A percentile compares a stretch with the other conserved stretches of the same genome.
phyloP scores from a whole-genome alignment of 768 basidiomycete genomes.

The Tulasnella sp. region DNA sequence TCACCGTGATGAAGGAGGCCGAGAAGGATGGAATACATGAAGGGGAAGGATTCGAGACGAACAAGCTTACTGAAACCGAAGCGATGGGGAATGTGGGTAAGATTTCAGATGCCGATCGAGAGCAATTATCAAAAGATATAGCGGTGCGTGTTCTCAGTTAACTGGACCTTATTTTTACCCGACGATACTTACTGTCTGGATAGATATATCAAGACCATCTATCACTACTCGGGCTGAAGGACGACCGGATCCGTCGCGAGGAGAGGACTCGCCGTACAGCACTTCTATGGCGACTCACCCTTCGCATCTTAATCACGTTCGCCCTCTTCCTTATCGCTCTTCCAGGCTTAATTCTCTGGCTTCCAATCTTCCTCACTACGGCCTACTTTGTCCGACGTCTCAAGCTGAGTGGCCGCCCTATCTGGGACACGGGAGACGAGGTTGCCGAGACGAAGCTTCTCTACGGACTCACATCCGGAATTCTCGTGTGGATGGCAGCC shows the following conservation, averaged over 20 bases:
- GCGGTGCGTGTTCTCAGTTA: conserved; percentile 36
- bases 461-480: conserved; percentile 66
- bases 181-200: not conserved
- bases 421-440: conserved; percentile 82
- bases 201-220: conserved; percentile 71
- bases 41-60: no score
- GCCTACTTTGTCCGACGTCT: conserved; percentile 61
- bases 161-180: not conserved
- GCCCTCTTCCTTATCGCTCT: conserved; percentile 54
- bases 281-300: conserved; percentile 51
- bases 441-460: conserved; percentile 83
- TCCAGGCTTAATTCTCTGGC: conserved; percentile 74
- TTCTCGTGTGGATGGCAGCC: conserved; percentile 51
- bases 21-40: no score
- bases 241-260: conserved; percentile 69
- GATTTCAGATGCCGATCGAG: conserved; percentile 23
- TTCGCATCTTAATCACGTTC: conserved; percentile 55
- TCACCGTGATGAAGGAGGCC: no score
- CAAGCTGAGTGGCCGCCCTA: conserved; percentile 62
- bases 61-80: conserved; percentile 14
- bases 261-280: conserved; percentile 36
- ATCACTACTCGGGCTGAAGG: conserved; percentile 59
- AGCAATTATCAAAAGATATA: conserved; percentile 38
- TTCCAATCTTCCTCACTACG: conserved; percentile 64
- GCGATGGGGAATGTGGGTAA: conserved; percentile 7